phyloP scores from a whole-genome alignment of 2,329 filamentous ascomycete species.

The Bipolaris sorokiniana region DNA sequence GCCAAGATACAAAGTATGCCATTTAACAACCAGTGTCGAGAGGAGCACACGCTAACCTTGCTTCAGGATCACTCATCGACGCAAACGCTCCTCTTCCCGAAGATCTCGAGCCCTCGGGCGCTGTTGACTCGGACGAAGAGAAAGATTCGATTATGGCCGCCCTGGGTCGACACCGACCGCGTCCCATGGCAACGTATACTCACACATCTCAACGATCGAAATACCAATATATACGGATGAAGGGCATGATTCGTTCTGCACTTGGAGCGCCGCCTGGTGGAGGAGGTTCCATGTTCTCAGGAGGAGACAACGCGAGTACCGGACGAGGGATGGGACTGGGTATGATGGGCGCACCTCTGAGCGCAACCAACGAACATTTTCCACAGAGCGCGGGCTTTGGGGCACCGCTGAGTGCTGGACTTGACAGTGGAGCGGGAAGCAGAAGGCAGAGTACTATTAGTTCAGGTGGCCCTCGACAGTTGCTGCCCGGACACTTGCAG shows the following conservation, averaged over 20 bases:
- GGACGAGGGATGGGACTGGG: constrained; percentile 36
- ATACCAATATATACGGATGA: constrained; percentile 68
- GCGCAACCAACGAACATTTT: constrained; percentile 40
- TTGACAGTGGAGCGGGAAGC: constrained; percentile 35
- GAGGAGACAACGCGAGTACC: constrained; percentile 30
- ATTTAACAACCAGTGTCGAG: no score
- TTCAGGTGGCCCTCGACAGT: constrained; percentile 42
- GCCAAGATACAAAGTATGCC: constrained; percentile 91
- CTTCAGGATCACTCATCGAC: constrained; percentile 85
- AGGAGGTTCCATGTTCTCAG: constrained; percentile 29
- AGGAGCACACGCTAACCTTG: constrained; percentile 8
- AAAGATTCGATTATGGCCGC: constrained; percentile 86
- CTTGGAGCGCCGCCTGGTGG: constrained; percentile 55
- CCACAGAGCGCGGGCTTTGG: constrained; percentile 38
- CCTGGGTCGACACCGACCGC: constrained; percentile 73
- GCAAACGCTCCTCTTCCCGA: constrained; percentile 91
- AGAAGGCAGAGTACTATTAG: constrained; percentile 42
- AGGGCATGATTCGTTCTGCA: constrained; percentile 66
- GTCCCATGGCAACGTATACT: constrained; percentile 73
- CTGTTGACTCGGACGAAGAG: constrained; percentile 94
- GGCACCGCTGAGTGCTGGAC: constrained; percentile 38
- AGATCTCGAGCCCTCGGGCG: constrained; percentile 71
- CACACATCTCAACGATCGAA: constrained; percentile 59
- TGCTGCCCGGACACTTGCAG: constrained; percentile 47
- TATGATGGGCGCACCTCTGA: constrained; percentile 42